Base-by-base conservation (phyloP, 2,329 filamentous ascomycete genomes). In the Pyricularia grisea region DNA sequence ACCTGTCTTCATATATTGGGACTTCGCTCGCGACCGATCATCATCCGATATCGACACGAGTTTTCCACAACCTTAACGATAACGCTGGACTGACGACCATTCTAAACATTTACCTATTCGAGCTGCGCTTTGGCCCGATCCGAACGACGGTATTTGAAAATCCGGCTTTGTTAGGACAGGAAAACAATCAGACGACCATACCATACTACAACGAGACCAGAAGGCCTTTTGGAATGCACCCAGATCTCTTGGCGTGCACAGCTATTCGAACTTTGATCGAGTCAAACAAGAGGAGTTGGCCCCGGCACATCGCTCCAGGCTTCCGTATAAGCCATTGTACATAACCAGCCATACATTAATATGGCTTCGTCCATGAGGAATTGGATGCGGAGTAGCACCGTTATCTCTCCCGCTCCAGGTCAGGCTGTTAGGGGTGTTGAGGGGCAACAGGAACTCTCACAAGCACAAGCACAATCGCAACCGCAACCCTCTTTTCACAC, bases 401-500 rank as follows among this genome's bases (percentile, higher is more conserved):
- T n/a, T 2, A 9, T n/a, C 20, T 20, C 42, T 9, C 42, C 42
- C 42, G 42, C 42, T 55, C 17, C 42, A 55, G 42, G 2, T n/a
- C 17, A 55, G 42, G 42, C 20, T 27, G 70, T 71, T 14, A 71
- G 71, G 55, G 69, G 73, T 20, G 20, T 71, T 31, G 70, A 70
- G 50, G 70, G 71, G 7, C 71, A 71, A 63, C 69, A 69, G 27
- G 69, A 70, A 68, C 33, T 27, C 65, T 33, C 74, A 75, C 74
- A 74, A 66, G 70, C 69, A 33, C 68, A 65, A 25, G 68, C 74
- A 75, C 74, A 74, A 66, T 70, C 69, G 36, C 68, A 66, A n/a
- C 69, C 65, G 4, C 58, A 67, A 25, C 58, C 20, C 42, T 10
- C 42, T n/a, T 55, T 20, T n/a, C 5, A 17, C 11, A n/a, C n/a